Conservation (phyloP, 805 yeast species). For the Kuraishia borneana region DNA sequence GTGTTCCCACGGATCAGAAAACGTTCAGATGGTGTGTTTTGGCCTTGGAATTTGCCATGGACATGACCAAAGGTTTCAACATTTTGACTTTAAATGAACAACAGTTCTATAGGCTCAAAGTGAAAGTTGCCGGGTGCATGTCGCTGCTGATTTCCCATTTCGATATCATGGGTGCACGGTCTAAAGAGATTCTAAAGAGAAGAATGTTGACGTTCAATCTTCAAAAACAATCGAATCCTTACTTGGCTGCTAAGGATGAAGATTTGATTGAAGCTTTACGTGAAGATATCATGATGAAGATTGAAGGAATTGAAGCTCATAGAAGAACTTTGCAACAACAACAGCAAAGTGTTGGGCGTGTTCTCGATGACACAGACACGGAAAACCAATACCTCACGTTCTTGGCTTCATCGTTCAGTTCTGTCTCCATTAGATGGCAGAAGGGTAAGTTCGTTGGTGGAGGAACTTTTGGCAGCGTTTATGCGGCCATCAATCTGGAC, state of each 20-base stretch:
- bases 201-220: constrained; percentile 37
- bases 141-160: constrained; percentile 88
- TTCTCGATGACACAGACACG: constrained; percentile 75
- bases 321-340: constrained; percentile 30
- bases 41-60: constrained; percentile 94
- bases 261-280: constrained; percentile 47
- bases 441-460: constrained; percentile 91
- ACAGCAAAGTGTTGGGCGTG: constrained; percentile 67
- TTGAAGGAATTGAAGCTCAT: constrained; percentile 49
- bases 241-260: constrained; percentile 43
- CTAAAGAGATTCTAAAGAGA: constrained; percentile 54
- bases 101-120: constrained; percentile 60
- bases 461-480: constrained; percentile 93
- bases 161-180: constrained; percentile 96
- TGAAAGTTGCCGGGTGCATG: constrained; percentile 90
- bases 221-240: constrained; percentile 43
- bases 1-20: constrained; percentile 81
- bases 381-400: constrained; percentile 82
- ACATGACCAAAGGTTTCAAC: constrained; percentile 82
- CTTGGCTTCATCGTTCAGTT: constrained; percentile 80
- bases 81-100: constrained; percentile 70
- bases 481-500: constrained; percentile 83
- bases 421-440: constrained; percentile 93
- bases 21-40: constrained; percentile 95
- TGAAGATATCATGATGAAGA: constrained; percentile 56